A percentile compares a stretch with the other conserved stretches of the same genome.
Evolutionary conservation across 2,329 filamentous ascomycete genomes (phyloP).

Genomic region (Botrytis galanthina): DNA sequence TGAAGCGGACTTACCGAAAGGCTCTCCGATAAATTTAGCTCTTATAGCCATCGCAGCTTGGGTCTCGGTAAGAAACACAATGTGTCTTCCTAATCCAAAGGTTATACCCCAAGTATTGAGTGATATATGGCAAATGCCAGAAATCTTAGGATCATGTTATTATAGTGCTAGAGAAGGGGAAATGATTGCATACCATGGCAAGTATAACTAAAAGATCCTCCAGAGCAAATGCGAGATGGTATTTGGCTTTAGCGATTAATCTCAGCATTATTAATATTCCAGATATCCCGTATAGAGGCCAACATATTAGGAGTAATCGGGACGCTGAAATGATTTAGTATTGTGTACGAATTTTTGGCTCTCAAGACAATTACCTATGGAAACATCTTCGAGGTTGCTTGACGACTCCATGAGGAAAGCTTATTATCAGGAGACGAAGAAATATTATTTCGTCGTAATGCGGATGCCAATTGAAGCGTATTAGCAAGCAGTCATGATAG

Average conservation of each 20-base stretch:
- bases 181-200: not conserved
- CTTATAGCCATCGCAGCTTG: slow-evolving; percentile 6
- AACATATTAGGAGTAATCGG: slow-evolving; percentile 12
- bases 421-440: not conserved
- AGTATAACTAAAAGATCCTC: slow-evolving; percentile 3
- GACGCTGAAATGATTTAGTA: not conserved
- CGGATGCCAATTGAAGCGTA: not conserved
- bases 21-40: slow-evolving; percentile 7
- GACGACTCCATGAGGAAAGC: slow-evolving; percentile 1
- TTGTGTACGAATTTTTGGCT: too few relatives aligned
- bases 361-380: not conserved
- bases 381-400: not conserved
- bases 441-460: not conserved
- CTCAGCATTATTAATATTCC: slow-evolving; percentile 13
- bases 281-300: slow-evolving; percentile 16
- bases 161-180: not conserved
- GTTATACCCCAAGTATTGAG: slow-evolving; percentile 13
- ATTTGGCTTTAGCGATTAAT: slow-evolving; percentile 8
- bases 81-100: slow-evolving; percentile 9
- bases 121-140: slow-evolving; percentile 12
- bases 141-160: not conserved
- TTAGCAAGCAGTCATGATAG: not conserved
- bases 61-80: not conserved
- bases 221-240: slow-evolving; percentile 10
- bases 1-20: not conserved